Evolutionary conservation across 2,329 filamentous ascomycete species (phyloP).

Genomic region (Alternaria angustiovoidea): DNA sequence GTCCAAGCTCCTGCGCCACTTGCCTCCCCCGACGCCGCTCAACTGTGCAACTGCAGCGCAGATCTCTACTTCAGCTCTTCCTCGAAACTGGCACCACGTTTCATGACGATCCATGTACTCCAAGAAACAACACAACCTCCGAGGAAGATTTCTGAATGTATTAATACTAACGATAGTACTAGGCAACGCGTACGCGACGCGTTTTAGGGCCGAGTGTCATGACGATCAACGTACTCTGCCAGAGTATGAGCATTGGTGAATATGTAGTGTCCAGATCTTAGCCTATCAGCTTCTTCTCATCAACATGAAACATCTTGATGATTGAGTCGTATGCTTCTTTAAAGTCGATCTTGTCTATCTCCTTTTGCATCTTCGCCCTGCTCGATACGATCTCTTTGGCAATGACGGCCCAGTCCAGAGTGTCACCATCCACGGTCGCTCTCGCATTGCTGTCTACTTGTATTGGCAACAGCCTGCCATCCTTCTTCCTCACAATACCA

Average conservation of each 20-base stretch:
- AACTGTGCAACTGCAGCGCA: not conserved
- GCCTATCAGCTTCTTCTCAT: not conserved
- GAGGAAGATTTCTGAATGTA: too few relatives aligned
- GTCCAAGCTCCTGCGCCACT: conserved; percentile 7
- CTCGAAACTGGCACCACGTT: not conserved
- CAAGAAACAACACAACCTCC: too few relatives aligned
- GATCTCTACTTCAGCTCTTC: not conserved
- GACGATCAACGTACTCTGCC: not conserved
- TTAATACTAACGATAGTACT: not conserved
- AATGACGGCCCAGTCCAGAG: conserved; percentile 43
- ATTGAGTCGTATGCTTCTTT: conserved; percentile 17
- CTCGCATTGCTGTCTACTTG: conserved; percentile 30
- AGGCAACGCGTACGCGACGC: not conserved
- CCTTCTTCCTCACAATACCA: conserved; percentile 52
- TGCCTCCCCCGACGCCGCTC: not conserved
- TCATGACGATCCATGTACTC: not conserved
- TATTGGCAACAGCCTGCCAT: conserved; percentile 40
- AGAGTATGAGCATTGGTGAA: not conserved
- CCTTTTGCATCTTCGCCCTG: conserved; percentile 38
- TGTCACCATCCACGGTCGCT: conserved; percentile 16
- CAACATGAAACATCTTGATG: not conserved
- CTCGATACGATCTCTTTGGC: conserved; percentile 42
- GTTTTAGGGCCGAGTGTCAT: not conserved
- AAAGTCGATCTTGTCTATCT: conserved; percentile 43
- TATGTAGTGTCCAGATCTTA: not conserved